Conservation (phyloP, 208 protist species). For the Trypanosoma conorhini region DNA sequence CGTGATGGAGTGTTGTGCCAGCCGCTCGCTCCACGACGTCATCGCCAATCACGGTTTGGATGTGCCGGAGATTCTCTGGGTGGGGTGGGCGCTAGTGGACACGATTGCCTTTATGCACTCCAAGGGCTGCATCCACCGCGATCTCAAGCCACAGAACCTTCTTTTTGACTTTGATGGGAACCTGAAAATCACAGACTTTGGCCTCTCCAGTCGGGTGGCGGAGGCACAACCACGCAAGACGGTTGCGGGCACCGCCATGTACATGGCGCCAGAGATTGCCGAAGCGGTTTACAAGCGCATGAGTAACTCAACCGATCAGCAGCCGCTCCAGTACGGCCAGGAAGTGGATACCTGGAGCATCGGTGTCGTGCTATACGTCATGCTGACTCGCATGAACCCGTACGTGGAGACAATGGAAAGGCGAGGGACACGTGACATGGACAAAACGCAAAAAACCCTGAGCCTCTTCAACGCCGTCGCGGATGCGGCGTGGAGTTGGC, state of each 20-base stretch:
- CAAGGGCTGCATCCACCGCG: conserved; percentile 88
- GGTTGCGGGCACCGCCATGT: conserved; percentile 88
- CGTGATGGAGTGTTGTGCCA: conserved; percentile 85
- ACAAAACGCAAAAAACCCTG: conserved; percentile 74
- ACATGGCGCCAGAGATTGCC: conserved; percentile 92
- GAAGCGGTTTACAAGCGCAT: conserved; percentile 83
- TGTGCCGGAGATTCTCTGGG: conserved; percentile 81
- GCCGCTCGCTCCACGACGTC: conserved; percentile 75
- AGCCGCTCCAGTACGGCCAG: conserved; percentile 75
- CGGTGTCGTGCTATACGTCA: conserved; percentile 86
- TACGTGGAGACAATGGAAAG: conserved; percentile 77
- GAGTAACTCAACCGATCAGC: conserved; percentile 39
- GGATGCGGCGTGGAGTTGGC: conserved; percentile 79
- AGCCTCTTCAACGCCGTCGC: conserved; percentile 78
- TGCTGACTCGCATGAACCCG: conserved; percentile 86
- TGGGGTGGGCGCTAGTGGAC: conserved; percentile 79
- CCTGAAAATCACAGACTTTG: conserved; percentile 94
- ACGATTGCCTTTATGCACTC: conserved; percentile 87
- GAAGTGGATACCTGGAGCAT: conserved; percentile 92
- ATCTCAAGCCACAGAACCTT: conserved; percentile 92
- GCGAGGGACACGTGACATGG: conserved; percentile 43
- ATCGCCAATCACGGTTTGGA: conserved; percentile 61
- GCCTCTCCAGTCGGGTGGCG: conserved; percentile 78
- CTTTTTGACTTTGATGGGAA: conserved; percentile 89
- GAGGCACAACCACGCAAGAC: conserved; percentile 83